A percentile compares a stretch with the other conserved stretches of the same genome.
Evolutionary conservation across 306 rosid species (phyloP).

Genomic region (Phaseolus lunatus): DNA sequence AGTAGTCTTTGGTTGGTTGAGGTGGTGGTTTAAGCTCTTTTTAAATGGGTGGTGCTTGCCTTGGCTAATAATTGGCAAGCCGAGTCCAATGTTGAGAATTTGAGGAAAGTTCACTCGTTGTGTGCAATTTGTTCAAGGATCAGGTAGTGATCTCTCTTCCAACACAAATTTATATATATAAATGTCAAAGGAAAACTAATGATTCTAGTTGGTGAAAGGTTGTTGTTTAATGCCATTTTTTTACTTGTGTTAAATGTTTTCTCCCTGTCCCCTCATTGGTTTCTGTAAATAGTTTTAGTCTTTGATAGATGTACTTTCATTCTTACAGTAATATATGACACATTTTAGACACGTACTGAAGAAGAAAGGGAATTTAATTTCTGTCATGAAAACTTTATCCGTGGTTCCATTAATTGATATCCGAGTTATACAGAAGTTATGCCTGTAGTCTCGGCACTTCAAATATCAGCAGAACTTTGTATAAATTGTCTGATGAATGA

Average conservation of each 20-base stretch:
- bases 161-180: conserved; percentile 48
- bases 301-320: conserved; percentile 41
- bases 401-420: conserved; percentile 24
- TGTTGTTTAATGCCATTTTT: conserved; percentile 49
- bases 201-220: conserved; percentile 70
- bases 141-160: conserved; percentile 59
- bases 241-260: conserved; percentile 37
- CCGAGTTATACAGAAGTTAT: not conserved
- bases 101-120: conserved; percentile 44
- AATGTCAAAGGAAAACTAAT: conserved; percentile 62
- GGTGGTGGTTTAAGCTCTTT: conserved; percentile 41
- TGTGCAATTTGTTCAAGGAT: conserved; percentile 51
- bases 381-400: conserved; percentile 30
- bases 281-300: conserved; percentile 51
- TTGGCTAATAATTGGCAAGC: conserved; percentile 48
- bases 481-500: conserved; percentile 25
- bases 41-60: conserved; percentile 49
- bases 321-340: conserved; percentile 42
- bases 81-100: conserved; percentile 48
- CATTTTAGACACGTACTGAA: conserved; percentile 37
- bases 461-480: conserved; percentile 1
- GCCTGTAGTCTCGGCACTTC: not conserved
- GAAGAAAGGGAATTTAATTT: conserved; percentile 44
- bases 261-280: conserved; percentile 40
- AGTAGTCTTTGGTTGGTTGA: conserved; percentile 52